A percentile compares a stretch with the other conserved stretches of the same genome.
Evolutionary conservation across 2,329 filamentous ascomycete genomes (phyloP).

Genomic region (Fusarium caatingaense): DNA sequence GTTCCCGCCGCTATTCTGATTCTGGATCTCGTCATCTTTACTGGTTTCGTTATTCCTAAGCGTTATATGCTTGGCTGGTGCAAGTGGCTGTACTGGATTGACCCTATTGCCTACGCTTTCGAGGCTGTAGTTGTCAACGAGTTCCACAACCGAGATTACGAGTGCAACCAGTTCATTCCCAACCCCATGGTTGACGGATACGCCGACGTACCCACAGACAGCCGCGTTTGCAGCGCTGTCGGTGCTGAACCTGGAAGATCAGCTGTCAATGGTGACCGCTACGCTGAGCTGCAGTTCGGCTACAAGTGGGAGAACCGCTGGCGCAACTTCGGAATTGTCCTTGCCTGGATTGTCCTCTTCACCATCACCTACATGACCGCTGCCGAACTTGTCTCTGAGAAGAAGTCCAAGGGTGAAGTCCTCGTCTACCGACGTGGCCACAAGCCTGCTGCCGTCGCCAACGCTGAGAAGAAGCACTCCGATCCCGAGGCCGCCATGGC

Average conservation of each 20-base stretch:
- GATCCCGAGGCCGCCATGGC: slow-evolving; percentile 67
- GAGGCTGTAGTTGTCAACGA: slow-evolving; percentile 87
- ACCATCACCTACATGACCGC: slow-evolving; percentile 70
- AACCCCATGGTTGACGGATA: slow-evolving; percentile 44
- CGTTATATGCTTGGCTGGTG: slow-evolving; percentile 83
- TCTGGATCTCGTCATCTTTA: slow-evolving; percentile 69
- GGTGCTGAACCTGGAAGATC: slow-evolving; percentile 59
- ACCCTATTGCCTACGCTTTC: slow-evolving; percentile 84
- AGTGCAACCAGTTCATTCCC: slow-evolving; percentile 61
- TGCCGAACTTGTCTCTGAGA: slow-evolving; percentile 72
- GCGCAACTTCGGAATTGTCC: slow-evolving; percentile 77
- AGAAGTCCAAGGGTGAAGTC: slow-evolving; percentile 81
- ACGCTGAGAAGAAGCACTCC: slow-evolving; percentile 70
- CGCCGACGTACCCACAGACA: slow-evolving; percentile 24
- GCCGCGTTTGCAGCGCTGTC: slow-evolving; percentile 59
- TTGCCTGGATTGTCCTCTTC: slow-evolving; percentile 73
- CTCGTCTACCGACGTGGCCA: slow-evolving; percentile 79
- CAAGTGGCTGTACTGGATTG: slow-evolving; percentile 84
- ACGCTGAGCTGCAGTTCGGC: slow-evolving; percentile 56
- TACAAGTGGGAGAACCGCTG: slow-evolving; percentile 72
- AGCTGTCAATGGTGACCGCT: slow-evolving; percentile 60
- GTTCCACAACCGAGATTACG: slow-evolving; percentile 74
- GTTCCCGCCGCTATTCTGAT: slow-evolving; percentile 47
- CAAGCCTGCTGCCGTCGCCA: slow-evolving; percentile 66
- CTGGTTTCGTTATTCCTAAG: slow-evolving; percentile 74